phyloP scores from a whole-genome alignment of 1,284 basidiomycete genomes.

The Neotropicomus parvogracilis region DNA sequence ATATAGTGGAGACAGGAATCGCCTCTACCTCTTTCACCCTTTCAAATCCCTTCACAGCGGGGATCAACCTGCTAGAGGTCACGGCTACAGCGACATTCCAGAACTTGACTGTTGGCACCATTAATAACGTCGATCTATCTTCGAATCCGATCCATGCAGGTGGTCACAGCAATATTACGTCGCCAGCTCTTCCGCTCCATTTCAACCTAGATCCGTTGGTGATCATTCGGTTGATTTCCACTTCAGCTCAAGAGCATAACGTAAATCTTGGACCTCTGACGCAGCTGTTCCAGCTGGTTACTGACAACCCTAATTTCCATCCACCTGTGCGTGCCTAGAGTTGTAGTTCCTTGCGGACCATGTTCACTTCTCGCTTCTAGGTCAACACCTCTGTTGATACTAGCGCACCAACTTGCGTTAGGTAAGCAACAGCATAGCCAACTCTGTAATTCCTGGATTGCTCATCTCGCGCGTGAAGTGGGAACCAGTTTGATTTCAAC shows the following conservation, averaged over 20 bases:
- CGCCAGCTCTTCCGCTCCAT: slow-evolving; percentile 55
- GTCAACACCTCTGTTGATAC: slow-evolving; percentile 58
- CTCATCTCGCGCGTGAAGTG: slow-evolving; percentile 37
- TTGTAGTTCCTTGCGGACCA: not conserved
- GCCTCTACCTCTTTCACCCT: slow-evolving; percentile 56
- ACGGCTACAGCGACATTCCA: slow-evolving; percentile 55
- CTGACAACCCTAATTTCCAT: slow-evolving; percentile 49
- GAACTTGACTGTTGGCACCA: slow-evolving; percentile 51
- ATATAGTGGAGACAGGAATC: slow-evolving; percentile 57
- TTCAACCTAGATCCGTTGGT: slow-evolving; percentile 64
- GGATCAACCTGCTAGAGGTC: slow-evolving; percentile 64
- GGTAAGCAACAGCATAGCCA: slow-evolving; percentile 37
- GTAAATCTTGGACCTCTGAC: slow-evolving; percentile 65
- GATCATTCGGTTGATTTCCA: slow-evolving; percentile 58
- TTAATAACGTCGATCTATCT: slow-evolving; percentile 53
- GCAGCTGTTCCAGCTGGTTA: slow-evolving; percentile 55
- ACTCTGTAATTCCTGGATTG: not conserved
- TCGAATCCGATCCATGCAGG: slow-evolving; percentile 56
- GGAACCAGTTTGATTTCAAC: slow-evolving; percentile 58
- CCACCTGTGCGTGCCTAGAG: slow-evolving; percentile 28
- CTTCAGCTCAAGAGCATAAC: slow-evolving; percentile 51
- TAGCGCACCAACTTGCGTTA: slow-evolving; percentile 48
- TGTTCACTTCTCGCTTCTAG: slow-evolving; percentile 28
- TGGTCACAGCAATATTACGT: slow-evolving; percentile 62
- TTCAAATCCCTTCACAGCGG: slow-evolving; percentile 74